A percentile compares a stretch with the other conserved stretches of the same genome.
Evolutionary conservation across 2,329 filamentous ascomycete species (phyloP).

Genomic region (Amylocarpus encephaloides): DNA sequence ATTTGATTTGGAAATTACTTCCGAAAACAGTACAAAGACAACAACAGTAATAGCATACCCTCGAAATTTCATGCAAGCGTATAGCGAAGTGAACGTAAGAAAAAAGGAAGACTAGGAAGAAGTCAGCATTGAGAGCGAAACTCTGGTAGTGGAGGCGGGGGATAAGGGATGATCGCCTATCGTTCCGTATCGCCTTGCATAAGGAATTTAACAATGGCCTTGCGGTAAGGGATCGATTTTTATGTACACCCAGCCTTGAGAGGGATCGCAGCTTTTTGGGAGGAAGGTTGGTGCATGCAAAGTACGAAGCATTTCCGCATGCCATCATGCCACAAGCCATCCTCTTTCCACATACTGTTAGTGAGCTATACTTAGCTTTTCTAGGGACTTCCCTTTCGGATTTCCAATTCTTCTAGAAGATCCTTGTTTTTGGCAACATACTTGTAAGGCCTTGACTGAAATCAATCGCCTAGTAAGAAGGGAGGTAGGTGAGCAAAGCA

Average conservation of each 20-base stretch:
- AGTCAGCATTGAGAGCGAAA: conserved; percentile 9
- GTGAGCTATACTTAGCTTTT: too few species aligned
- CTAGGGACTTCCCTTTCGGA: too few species aligned
- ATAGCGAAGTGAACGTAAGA: conserved; percentile 9
- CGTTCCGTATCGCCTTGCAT: conserved; percentile 21
- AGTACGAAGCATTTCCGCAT: too few species aligned
- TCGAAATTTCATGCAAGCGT: conserved; percentile 3
- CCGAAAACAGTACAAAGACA: neutral
- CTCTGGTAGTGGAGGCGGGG: conserved; percentile 19
- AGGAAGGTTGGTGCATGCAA: neutral
- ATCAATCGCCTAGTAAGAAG: too few species aligned
- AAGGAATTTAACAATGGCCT: conserved; percentile 20
- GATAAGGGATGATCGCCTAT: conserved; percentile 19
- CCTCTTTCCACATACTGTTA: too few species aligned
- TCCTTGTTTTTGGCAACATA: too few species aligned
- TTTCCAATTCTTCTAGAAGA: too few species aligned
- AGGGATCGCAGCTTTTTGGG: neutral
- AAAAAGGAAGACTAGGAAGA: conserved; percentile 8
- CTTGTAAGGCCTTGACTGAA: too few species aligned
- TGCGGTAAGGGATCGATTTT: conserved; percentile 22
- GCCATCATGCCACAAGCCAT: too few species aligned
- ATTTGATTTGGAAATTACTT: neutral
- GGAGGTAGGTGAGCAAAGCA: too few species aligned
- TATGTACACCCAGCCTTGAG: conserved; percentile 7
- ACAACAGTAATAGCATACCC: conserved; percentile 6